phyloP scores from a whole-genome alignment of 1,284 basidiomycete species.

The Puccinia coronata region DNA sequence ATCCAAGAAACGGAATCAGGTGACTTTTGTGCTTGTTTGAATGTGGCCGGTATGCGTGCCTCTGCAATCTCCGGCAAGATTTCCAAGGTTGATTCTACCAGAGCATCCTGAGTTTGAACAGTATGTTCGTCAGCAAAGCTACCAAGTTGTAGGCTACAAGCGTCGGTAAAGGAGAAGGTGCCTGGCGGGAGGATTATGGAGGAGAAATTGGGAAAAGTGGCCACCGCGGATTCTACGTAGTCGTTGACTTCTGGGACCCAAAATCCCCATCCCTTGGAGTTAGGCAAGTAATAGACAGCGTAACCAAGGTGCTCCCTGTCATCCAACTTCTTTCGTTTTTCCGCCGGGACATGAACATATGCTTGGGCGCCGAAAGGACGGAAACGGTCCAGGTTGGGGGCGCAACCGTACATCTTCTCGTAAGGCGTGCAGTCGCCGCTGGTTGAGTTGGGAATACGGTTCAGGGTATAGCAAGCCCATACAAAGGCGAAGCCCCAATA shows the following conservation, averaged over 20 bases:
- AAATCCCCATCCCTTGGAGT: not conserved
- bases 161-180: not conserved
- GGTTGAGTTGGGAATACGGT: not conserved
- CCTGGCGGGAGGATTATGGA: no score
- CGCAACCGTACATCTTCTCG: not conserved
- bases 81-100: not conserved
- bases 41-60: not conserved
- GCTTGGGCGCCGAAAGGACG: not conserved
- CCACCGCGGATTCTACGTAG: not conserved
- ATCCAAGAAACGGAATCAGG: not conserved
- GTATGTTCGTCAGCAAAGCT: not conserved
- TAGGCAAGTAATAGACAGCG: not conserved
- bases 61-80: not conserved
- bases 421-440: not conserved
- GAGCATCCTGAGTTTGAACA: not conserved
- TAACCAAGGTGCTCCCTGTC: not conserved
- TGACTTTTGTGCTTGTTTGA: not conserved
- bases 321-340: conserved; percentile 15
- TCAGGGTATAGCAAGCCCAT: not conserved
- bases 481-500: not conserved
- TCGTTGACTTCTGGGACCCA: not conserved
- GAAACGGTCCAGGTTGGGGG: not conserved
- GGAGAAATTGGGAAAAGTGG: not conserved
- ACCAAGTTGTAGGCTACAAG: not conserved
- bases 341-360: not conserved